Conservation (phyloP, 139 green algal genomes). For the Tetraselmis striata region DNA sequence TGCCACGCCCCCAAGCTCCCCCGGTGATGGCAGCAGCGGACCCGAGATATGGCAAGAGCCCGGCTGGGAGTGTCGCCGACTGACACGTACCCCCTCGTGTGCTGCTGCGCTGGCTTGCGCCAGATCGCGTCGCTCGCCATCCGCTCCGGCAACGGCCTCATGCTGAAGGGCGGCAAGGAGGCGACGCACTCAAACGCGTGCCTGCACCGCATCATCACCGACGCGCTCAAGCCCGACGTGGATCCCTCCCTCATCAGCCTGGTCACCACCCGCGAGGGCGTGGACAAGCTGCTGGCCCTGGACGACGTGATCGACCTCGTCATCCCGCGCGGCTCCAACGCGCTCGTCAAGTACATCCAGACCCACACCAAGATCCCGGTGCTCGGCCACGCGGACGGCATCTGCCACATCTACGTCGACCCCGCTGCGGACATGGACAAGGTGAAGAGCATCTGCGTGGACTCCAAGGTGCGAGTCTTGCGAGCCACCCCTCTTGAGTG, state of each 20-base stretch:
- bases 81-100: too few species aligned
- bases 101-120: too few species aligned
- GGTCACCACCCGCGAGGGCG: conserved; percentile 79
- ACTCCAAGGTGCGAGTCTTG: too few species aligned
- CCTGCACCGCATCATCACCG: conserved; percentile 74
- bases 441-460: conserved; percentile 51
- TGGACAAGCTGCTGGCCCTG: conserved; percentile 86
- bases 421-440: conserved; percentile 48
- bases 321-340: conserved; percentile 89
- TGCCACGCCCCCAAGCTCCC: too few species aligned
- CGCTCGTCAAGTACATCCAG: conserved; percentile 70
- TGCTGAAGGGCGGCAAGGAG: conserved; percentile 97
- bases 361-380: conserved; percentile 95
- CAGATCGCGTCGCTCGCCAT: conserved; percentile 39
- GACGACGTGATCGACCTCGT: conserved; percentile 95
- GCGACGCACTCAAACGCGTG: conserved; percentile 71
- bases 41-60: too few species aligned
- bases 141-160: conserved; percentile 72
- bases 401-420: conserved; percentile 98
- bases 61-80: too few species aligned
- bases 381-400: conserved; percentile 94
- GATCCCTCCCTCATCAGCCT: conserved; percentile 71
- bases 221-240: conserved; percentile 47
- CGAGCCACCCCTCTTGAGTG: too few species aligned
- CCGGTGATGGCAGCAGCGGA: too few species aligned